phyloP scores from a whole-genome alignment of 768 basidiomycete genomes.

The Mycena rosella region DNA sequence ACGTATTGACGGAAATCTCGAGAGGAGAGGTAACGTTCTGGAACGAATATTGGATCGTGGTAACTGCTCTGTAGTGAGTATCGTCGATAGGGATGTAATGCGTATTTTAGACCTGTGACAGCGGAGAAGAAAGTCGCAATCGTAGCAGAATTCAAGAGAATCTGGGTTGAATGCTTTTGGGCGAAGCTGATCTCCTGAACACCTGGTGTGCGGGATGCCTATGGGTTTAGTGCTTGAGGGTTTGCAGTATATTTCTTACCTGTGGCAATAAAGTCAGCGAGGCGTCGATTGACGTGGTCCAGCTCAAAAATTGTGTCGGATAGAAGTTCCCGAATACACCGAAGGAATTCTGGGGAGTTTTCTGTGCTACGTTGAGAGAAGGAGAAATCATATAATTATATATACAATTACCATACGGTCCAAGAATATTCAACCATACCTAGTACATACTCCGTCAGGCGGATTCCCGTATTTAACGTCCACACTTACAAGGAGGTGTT shows the following conservation, averaged over 20 bases:
- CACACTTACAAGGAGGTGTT: conserved; percentile 27
- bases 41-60: conserved; percentile 30
- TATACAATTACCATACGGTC: conserved; percentile 19
- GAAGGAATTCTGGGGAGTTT: conserved; percentile 24
- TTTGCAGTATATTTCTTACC: neutral
- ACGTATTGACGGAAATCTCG: conserved; percentile 18
- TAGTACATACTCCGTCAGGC: neutral
- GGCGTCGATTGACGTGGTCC: conserved; percentile 9
- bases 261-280: conserved; percentile 24
- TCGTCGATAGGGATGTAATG: neutral
- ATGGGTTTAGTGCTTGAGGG: neutral
- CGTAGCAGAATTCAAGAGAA: conserved; percentile 26
- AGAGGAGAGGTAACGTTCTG: neutral
- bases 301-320: conserved; percentile 21
- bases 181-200: conserved; percentile 31
- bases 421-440: conserved; percentile 32
- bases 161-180: conserved; percentile 29
- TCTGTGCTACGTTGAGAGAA: conserved; percentile 4
- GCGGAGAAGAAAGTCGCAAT: conserved; percentile 31
- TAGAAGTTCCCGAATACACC: conserved; percentile 28
- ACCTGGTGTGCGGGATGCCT: neutral
- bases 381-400: no score
- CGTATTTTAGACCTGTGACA: conserved; percentile 14
- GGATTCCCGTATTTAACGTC: neutral
- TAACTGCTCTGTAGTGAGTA: conserved; percentile 7